Evolutionary conservation across 2,329 filamentous ascomycete species (phyloP), one percentile per base, ranked within the genome.

Genomic region (Diaporthe citri): DNA sequence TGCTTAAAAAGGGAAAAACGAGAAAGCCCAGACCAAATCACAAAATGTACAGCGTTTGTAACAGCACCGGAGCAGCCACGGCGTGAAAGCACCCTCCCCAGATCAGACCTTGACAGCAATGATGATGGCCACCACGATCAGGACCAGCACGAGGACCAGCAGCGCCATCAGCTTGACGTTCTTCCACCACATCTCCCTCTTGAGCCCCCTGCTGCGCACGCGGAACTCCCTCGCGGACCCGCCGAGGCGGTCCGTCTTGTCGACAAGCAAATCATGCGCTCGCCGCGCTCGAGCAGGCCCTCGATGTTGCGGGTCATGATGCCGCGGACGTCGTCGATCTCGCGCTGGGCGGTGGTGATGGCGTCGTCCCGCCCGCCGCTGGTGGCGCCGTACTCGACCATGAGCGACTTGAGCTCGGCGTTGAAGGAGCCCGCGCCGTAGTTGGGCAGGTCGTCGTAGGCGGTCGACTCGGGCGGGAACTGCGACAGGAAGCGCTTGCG

Each of bases 141-240:
- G 81, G 59, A 87, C 82, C 36, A 97, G 85, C 2, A 96, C 95
- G 59, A 98, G 81, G 5, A 85, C 88, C 76, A 96, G 82, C 79
- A 99, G 84, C 9, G 91, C 93, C 95, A 98, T 98, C 79, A 99
- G 86, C 87, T 97, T 97, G 60, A 97, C 90, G 83, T 99, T 98
- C 92, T 98, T 98, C 96, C 96, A 98, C 97, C 97, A 99, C 97
- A 99, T 98, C 85, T 93, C 90, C 82, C 97, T 90, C 86, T 97
- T 94, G 79, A 99, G 84, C 1, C 95, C 95, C 36, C 95, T 88
- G 83, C 94, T 97, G 79, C 96, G 89, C 25, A 98, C 93, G 71
- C 97, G 88, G 82, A 99, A 99, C 82, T 99, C 97, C 79, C 93
- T 89, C 71, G 97, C 95, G 83, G 92, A 97, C 39, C 94, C 95